Evolutionary conservation across 176 grass and related monocot species (phyloP).

Genomic region (Echinochloa phyllopogon): DNA sequence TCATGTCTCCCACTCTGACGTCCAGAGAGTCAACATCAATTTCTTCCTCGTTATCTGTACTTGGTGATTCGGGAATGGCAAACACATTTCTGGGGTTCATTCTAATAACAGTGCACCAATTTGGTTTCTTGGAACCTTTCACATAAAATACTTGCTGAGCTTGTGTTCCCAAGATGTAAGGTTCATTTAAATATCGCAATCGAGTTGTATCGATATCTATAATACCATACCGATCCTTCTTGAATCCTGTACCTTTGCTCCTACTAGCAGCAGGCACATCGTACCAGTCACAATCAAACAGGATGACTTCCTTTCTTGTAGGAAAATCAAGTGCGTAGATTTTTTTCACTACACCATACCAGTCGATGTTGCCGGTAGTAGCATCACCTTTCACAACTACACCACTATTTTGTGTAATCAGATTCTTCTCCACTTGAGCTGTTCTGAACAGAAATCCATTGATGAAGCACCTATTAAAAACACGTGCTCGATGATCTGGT

Average conservation of each 20-base stretch:
- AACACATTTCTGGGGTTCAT: not conserved
- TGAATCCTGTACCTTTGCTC: not conserved
- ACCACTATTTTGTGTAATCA: not conserved
- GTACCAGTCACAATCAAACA: conserved; percentile 1
- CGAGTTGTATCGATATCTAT: not conserved
- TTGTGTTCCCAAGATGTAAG: not conserved
- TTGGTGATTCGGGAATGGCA: not conserved
- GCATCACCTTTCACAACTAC: not conserved
- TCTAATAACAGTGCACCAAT: not conserved
- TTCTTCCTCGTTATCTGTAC: not conserved
- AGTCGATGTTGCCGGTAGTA: not conserved
- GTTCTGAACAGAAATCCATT: conserved; percentile 1
- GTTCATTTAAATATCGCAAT: not conserved
- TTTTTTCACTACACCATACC: conserved; percentile 25
- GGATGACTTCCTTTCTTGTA: not conserved
- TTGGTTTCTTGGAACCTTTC: not conserved
- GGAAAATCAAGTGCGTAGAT: not conserved
- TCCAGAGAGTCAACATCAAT: not conserved
- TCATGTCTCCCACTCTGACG: not conserved
- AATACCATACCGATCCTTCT: not conserved
- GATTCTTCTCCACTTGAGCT: not conserved
- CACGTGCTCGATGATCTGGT: not conserved
- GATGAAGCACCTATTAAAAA: not conserved
- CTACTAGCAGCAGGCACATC: not conserved
- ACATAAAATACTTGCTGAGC: not conserved